Conservation (phyloP, 139 green algal genomes). For the Spirogloea muscicola region DNA sequence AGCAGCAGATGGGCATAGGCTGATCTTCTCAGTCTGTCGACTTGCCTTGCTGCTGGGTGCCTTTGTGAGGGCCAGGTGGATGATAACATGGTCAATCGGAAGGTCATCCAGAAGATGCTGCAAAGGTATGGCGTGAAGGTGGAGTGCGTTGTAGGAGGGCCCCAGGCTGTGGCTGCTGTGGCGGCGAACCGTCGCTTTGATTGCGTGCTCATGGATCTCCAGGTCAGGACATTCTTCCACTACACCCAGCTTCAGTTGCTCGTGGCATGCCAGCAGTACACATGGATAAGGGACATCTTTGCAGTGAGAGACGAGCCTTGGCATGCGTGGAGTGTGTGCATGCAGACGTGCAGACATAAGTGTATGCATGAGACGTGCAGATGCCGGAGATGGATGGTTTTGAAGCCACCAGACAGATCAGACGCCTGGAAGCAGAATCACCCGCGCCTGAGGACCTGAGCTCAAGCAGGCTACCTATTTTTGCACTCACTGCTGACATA, state of each 20-base stretch:
- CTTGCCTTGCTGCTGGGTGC: too few species aligned
- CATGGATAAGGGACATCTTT: too few species aligned
- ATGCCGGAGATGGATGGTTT: constrained; percentile 43
- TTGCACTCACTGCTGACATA: constrained; percentile 40
- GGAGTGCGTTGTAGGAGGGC: not conserved
- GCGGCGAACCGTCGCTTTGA: not conserved
- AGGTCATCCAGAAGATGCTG: constrained; percentile 2
- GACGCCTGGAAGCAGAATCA: constrained; percentile 3
- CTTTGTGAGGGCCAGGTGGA: constrained; percentile 22
- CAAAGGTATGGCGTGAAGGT: not conserved
- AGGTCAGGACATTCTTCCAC: not conserved
- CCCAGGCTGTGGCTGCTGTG: not conserved
- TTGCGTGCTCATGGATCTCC: constrained; percentile 26
- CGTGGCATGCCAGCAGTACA: too few species aligned
- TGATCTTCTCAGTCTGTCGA: too few species aligned
- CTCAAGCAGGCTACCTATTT: constrained; percentile 4
- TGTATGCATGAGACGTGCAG: too few species aligned
- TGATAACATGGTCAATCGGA: constrained; percentile 21
- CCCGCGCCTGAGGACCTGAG: not conserved
- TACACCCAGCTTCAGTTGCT: not conserved
- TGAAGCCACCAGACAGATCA: constrained; percentile 31
- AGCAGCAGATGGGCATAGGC: too few species aligned
- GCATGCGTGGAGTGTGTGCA: too few species aligned
- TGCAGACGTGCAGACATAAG: too few species aligned
- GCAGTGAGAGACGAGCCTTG: too few species aligned